Conservation (phyloP, 2,329 filamentous ascomycete genomes). For the Aspergillus caelatus region DNA sequence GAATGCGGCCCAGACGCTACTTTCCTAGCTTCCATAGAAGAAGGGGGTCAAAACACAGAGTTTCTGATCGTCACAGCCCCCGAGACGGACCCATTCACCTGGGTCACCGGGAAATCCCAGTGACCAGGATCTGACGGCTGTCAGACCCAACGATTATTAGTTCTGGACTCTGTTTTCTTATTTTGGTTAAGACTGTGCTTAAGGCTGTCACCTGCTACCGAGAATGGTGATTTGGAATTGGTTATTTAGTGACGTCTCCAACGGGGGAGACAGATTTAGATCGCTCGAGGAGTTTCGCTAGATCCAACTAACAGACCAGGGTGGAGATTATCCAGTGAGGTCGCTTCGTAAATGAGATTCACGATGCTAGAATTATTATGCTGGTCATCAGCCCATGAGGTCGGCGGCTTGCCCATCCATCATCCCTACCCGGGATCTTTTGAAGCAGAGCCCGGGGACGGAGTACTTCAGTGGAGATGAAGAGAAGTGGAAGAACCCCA, state of each 20-base stretch:
- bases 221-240: constrained; percentile 22
- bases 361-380: not conserved
- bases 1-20: constrained; percentile 12
- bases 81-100: constrained; percentile 19
- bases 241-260: constrained; percentile 17
- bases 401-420: not conserved
- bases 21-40: not conserved
- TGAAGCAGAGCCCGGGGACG: not conserved
- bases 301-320: not conserved
- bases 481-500: not conserved
- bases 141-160: constrained; percentile 15
- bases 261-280: constrained; percentile 10
- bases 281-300: constrained; percentile 14
- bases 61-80: constrained; percentile 21
- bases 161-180: constrained; percentile 22
- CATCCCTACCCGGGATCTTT: not conserved
- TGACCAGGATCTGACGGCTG: constrained; percentile 23
- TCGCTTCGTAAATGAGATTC: not conserved
- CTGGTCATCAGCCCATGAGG: not conserved
- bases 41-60: constrained; percentile 18
- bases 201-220: not conserved
- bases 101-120: constrained; percentile 25
- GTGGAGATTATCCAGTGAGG: constrained; percentile 8
- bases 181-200: not conserved
- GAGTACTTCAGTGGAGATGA: not conserved